Base-by-base conservation (phyloP, 2,329 filamentous ascomycete species). In the Phialemonium atrogriseum region DNA sequence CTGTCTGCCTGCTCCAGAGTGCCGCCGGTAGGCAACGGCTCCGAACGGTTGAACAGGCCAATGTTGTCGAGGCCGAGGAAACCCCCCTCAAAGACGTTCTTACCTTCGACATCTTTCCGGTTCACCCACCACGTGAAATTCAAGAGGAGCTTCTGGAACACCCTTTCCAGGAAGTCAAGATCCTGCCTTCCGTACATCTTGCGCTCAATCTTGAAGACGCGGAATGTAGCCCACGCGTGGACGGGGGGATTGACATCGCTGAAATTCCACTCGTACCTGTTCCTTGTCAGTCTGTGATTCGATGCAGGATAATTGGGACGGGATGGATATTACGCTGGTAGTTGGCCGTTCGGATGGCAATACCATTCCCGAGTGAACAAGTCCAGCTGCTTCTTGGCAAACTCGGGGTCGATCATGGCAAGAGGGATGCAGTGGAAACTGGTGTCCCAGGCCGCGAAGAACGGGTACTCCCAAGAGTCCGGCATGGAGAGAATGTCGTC, bases 91-190 rank as follows among this genome's bases (percentile, higher is more conserved):
- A 96, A 96, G 17, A 96, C 83, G 50, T 96, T 95, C 64, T 96
- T 96, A 48, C 87, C 89, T 8, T 94, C 85, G 9, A 73, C 72
- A 48, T 96, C 89, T 59, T 96, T 96, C 36, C 89, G 82, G 55
- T 96, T 96, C 13, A 95, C 89, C 89, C 89, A 96, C 91, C 91
- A 96, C 4, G 91, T 96, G 56, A 96, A 96, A 62, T 96, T 96
- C 41, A 96, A 68, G 15, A 96, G 66, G 38, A 96, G 61, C 58
- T 96, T 96, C 52, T 96, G 91, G 66, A 96, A 96, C 5, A 95
- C 87, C 13, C 89, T 77, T 64, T 96, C 89, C 8, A 96, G 70
- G 59, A 95, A 96, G 58, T 96, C 91, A 19, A 95, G 67, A 53
- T 96, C 89, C 51, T 95, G 86, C 20, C 85, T 78, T 24, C 89